Evolutionary conservation across 2,329 filamentous ascomycete genomes (phyloP), one percentile per base, ranked within the genome.

Genomic region (Neofusicoccum sp.): DNA sequence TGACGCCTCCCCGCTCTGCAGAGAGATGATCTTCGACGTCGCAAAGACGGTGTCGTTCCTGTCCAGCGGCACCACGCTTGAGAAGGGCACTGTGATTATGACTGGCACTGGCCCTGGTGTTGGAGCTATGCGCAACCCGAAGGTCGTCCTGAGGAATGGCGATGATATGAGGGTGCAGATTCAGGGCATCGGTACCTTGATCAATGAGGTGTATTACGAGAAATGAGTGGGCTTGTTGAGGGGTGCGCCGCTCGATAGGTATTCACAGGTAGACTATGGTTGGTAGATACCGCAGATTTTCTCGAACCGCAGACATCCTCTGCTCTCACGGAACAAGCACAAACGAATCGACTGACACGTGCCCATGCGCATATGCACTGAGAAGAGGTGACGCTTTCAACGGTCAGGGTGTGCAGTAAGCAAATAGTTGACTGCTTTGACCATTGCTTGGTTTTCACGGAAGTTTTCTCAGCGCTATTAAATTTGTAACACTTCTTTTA

Each of bases 11-110:
- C 29, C 73, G 78, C 43, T 67, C 22, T 74, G 36, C 52, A 78
- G 78, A 4, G 80, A 80, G 77, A 78, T 69, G 81, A 84, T 71
- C 66, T 84, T 84, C 68, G 76, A 76, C 47, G 77, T 83, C 7
- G 78, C 76, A 1, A 73, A 78, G 64, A 74, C 80, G 3, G 74
- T 84, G 14, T 72, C 77, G 3, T 84, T 82, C 67, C 71, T 82
- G 56, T 81, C 78, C 29, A 78, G 78, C 66, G 77, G 77, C 22
- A 78, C 72, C 28, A 76, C 81, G 45, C 66, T 83, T 67, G 77
- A 80, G 72, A 78, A 75, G 64, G 81, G 81, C 0, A 81, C 77
- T 11, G 73, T 83, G 34, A 77, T 83, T 44, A 82, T 83, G 81
- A 83, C 81, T 6, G 81, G 81, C 0, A 83, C 81, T 1, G 75